A percentile compares a stretch with the other conserved stretches of the same genome.
phyloP scores from a whole-genome alignment of 805 yeast species.

The Saccharomycopsis javanensis region DNA sequence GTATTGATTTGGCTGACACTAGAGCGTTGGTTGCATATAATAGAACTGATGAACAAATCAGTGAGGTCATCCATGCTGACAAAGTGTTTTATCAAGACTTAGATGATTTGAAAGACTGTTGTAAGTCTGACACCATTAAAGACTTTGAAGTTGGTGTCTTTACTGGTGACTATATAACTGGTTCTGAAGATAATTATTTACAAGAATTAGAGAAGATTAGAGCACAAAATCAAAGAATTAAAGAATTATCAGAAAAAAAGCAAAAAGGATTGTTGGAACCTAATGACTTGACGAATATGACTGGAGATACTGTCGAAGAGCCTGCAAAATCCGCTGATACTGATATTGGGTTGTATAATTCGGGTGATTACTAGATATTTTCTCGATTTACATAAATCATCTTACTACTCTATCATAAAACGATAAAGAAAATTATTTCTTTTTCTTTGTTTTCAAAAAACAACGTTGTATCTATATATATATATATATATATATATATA shows the following conservation, averaged over 20 bases:
- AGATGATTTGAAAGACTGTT: slow-evolving; percentile 74
- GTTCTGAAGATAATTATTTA: slow-evolving; percentile 75
- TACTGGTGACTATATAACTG: slow-evolving; percentile 92
- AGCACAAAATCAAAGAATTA: slow-evolving; percentile 58
- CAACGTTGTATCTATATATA: too few species aligned
- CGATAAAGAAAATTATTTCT: neutral
- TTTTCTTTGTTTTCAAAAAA: neutral
- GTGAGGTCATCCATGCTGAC: slow-evolving; percentile 79
- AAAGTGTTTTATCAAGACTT: slow-evolving; percentile 80
- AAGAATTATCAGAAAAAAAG: slow-evolving; percentile 36
- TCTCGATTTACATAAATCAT: neutral
- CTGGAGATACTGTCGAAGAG: neutral
- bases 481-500: neutral
- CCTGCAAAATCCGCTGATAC: slow-evolving; percentile 14
- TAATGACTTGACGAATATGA: neutral
- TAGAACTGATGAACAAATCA: slow-evolving; percentile 65
- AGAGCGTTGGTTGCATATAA: slow-evolving; percentile 86
- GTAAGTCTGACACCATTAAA: slow-evolving; percentile 35
- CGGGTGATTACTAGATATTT: slow-evolving; percentile 37
- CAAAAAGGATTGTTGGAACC: slow-evolving; percentile 7
- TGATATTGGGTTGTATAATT: slow-evolving; percentile 53
- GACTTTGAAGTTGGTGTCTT: slow-evolving; percentile 94
- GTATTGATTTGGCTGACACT: slow-evolving; percentile 94
- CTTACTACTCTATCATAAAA: neutral
- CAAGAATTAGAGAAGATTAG: slow-evolving; percentile 75